Percentiles rank a stretch among this genome's conserved stretches.
phyloP scores from a whole-genome alignment of 1,139 yeast genomes.

The Nakaseomyces sp. region DNA sequence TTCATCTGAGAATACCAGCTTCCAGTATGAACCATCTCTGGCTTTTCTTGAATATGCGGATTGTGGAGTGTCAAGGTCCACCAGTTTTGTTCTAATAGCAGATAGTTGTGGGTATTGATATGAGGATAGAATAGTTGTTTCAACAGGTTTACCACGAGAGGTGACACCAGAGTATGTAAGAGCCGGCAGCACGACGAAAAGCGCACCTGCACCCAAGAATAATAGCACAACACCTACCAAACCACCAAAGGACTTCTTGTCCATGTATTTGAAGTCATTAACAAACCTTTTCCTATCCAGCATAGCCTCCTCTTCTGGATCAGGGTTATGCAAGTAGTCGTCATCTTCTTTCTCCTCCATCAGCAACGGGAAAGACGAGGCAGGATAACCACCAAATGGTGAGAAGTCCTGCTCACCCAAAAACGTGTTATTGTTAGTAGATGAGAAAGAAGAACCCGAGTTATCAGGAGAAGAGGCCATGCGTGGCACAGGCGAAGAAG shows the following conservation, averaged over 20 bases:
- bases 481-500: slow-evolving; percentile 5
- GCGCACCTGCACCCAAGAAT: slow-evolving; percentile 48
- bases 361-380: slow-evolving; percentile 73
- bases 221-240: slow-evolving; percentile 49
- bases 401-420: slow-evolving; percentile 44
- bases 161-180: slow-evolving; percentile 62
- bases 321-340: slow-evolving; percentile 87
- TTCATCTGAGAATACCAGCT: slow-evolving; percentile 70
- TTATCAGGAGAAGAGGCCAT: slow-evolving; percentile 7
- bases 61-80: slow-evolving; percentile 73
- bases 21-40: slow-evolving; percentile 52
- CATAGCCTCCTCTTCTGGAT: slow-evolving; percentile 77
- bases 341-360: slow-evolving; percentile 88
- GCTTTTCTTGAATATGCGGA: slow-evolving; percentile 40
- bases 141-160: slow-evolving; percentile 27
- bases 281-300: slow-evolving; percentile 56
- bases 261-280: slow-evolving; percentile 52
- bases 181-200: slow-evolving; percentile 65
- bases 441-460: slow-evolving; percentile 22
- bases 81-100: slow-evolving; percentile 52
- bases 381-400: slow-evolving; percentile 93
- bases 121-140: slow-evolving; percentile 37
- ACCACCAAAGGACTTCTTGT: slow-evolving; percentile 49
- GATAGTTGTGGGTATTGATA: slow-evolving; percentile 52
- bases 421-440: slow-evolving; percentile 28